These are phyloP conservation scores for Hypomontagnella submonticulosa DNA, from an alignment of 495 filamentous ascomycete species.

Conservation along the genomic window DNA sequence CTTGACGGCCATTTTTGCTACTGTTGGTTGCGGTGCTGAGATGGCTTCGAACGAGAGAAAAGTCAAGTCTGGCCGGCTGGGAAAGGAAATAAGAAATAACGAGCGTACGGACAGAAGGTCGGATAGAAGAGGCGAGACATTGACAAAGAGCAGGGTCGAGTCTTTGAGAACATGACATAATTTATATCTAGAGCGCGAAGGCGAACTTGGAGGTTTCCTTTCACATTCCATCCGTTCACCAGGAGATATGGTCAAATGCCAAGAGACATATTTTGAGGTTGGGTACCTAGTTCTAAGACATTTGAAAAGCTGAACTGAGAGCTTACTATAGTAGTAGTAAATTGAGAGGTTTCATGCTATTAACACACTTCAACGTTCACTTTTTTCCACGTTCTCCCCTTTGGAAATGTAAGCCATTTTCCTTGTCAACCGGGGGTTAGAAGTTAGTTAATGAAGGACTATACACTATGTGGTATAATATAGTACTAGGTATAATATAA, in stretches of 20 bases:
- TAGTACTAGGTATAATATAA: too few relatives aligned
- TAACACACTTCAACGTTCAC: too few relatives aligned
- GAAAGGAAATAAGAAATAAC: neutral
- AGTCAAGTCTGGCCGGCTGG: neutral
- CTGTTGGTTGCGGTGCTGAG: neutral
- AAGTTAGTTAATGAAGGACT: neutral
- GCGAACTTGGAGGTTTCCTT: conserved; percentile 4
- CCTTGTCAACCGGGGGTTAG: neutral
- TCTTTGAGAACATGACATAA: conserved; percentile 39
- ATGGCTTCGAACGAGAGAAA: neutral
- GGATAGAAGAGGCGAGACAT: conserved; percentile 8
- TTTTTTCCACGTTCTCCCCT: too few relatives aligned
- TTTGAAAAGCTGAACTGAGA: conserved; percentile 17
- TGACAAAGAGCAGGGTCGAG: conserved; percentile 21
- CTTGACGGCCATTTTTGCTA: conserved; percentile 35
- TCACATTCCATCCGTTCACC: conserved; percentile 22
- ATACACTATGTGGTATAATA: too few relatives aligned
- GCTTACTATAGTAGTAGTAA: conserved; percentile 4
- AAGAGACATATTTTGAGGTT: conserved; percentile 4
- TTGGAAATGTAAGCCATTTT: too few relatives aligned
- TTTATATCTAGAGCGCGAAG: conserved; percentile 14
- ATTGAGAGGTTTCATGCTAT: neutral
- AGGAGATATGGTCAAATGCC: conserved; percentile 8
- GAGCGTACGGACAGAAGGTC: neutral
- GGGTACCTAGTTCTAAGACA: conserved; percentile 15